phyloP scores from a whole-genome alignment of 306 rosid genomes.

The Lathyrus aphaca region DNA sequence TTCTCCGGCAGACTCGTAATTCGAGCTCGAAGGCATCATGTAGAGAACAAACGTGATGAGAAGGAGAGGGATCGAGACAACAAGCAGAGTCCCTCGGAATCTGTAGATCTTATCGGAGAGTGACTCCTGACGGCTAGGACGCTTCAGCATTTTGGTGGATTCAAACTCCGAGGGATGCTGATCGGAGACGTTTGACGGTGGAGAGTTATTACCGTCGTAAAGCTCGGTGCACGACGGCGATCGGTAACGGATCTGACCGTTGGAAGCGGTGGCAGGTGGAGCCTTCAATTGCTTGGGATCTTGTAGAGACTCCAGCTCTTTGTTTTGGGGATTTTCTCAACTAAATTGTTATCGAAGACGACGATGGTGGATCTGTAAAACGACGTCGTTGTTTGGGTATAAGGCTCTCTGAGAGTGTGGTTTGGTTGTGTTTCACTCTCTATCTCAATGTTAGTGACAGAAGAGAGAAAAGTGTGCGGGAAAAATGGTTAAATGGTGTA shows the following conservation, averaged over 20 bases:
- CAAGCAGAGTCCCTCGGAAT: constrained; percentile 70
- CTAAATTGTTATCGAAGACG: neutral
- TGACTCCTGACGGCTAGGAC: constrained; percentile 69
- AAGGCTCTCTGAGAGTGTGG: constrained; percentile 7
- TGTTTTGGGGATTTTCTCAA: constrained; percentile 36
- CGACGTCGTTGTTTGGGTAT: constrained; percentile 12
- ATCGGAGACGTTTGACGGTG: constrained; percentile 61
- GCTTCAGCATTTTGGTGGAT: constrained; percentile 81
- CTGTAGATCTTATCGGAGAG: constrained; percentile 72
- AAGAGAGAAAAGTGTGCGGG: constrained; percentile 40
- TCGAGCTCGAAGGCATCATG: constrained; percentile 59
- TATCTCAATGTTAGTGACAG: constrained; percentile 29
- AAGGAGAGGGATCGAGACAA: constrained; percentile 68
- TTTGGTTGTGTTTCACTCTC: neutral
- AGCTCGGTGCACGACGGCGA: constrained; percentile 93
- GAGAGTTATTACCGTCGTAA: constrained; percentile 57
- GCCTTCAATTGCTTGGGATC: constrained; percentile 77
- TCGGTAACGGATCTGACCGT: constrained; percentile 99
- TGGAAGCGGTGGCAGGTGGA: constrained; percentile 56
- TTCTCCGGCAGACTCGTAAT: constrained; percentile 44
- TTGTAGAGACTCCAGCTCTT: constrained; percentile 86
- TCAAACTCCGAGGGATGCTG: constrained; percentile 53
- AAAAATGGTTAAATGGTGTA: constrained; percentile 42
- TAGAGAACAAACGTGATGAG: constrained; percentile 69
- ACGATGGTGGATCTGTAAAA: constrained; percentile 27